Evolutionary conservation across 495 filamentous ascomycete genomes (phyloP), one percentile per base, ranked within the genome.

Genomic region (Venustampulla echinocandica): DNA sequence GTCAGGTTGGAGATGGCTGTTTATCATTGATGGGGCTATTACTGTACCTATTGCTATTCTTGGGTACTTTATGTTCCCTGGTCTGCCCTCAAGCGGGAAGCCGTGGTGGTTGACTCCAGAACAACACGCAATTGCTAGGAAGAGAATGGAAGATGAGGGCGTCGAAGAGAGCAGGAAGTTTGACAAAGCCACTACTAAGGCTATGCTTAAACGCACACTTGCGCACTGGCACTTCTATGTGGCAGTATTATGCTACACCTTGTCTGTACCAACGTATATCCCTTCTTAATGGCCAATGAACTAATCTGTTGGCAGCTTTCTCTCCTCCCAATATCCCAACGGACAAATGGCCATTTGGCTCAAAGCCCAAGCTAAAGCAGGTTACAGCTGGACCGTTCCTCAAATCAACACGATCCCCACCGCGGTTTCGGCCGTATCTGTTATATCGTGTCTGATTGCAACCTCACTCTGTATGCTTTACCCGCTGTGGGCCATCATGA

Each of bases 1-100:
- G 0, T 58, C 63, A 0, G 81, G 78, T 0, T 85, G 80, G 81
- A 60, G 77, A 13, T 83, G 80, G 80, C 54, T 83, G 15, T 84
- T 81, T 46, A 71, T 82, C 41, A 62, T 75, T 35, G 62, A 69
- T 40, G 61, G 33, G 10, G 6, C 4, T 14, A 65, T 66, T 20
- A 68, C 63, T 19, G 43, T 81, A 3, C 77, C 76, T 1, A 66
- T 79, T 13, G 76, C 75, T 0, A 37, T 78, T 2, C 75, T 72
- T 44, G 76, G 77, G 18, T 72, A 73, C 45, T 19, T 74, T 3
- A 56, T 79, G 38, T 79, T 80, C 56, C 76, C 77, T 1, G 76
- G 78, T 56, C 75, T 72, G 9, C 77, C 76, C 0, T 53, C 59
- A 0, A 74, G 69, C 0, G 76, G 74, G 0, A 62, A 54, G 22